Base-by-base conservation (phyloP, 73 alveolate species). In the Effrenium voratum region DNA sequence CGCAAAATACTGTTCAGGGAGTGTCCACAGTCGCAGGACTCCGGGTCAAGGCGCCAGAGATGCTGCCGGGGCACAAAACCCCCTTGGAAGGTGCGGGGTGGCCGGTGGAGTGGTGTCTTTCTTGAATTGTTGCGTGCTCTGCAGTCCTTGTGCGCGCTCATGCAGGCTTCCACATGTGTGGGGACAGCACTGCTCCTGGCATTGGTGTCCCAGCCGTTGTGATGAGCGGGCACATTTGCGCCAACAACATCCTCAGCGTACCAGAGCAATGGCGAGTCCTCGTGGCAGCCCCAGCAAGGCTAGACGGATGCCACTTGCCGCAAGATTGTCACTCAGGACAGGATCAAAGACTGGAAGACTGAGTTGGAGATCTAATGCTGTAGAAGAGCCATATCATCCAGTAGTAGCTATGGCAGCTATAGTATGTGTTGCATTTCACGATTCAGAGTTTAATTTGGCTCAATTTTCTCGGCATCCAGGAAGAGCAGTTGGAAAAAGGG, bases 181-280 rank as follows among this genome's bases (percentile, higher is more conserved):
- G 98, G 41, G 98, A 91, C 80, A 91, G 98, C 73, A 91, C 98
- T 0, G 88, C 88, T 2, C 98, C 98, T 40, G 98, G 99, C 45
- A 93, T 93, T 63, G 99, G 99, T 13, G 93, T 93, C 59, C 99
- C 99, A 0, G 99, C 99, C 12, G 99, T 93, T n/a, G 99, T 79
- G 36, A 79, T 79, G 99, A 79, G 93, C 47, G 99, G 99, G 19
- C 86, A 75, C 59, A 93, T 79, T 32, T 79, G 93, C 57, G 99
- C 99, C 93, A 93, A 93, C 93, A 75, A 75, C 83, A 44, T 76
- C 98, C 92, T 76, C 63, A 70, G 88, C 26, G 81, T 75, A 38
- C 91, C 91, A 16, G 98, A 91, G 50, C 98, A 91, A 47, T 91
- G 98, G 98, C 36, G 38, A 12, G 87, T 91, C 41, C 81, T 91